Evolutionary conservation across 306 rosid species (phyloP), one percentile per base, ranked within the genome.

Genomic region (Fragaria nilgerrensis): DNA sequence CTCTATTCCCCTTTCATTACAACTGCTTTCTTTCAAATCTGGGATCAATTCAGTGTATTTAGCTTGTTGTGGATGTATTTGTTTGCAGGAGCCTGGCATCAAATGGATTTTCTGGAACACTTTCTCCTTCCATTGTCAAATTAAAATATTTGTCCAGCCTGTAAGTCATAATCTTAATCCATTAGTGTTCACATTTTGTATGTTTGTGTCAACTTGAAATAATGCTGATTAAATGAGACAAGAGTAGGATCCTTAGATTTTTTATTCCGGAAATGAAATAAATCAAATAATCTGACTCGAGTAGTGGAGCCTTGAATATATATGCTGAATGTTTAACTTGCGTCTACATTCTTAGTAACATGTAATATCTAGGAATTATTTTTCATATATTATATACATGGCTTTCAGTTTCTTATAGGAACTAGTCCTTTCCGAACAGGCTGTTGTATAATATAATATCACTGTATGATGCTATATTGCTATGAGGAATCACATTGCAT

Each of bases 41-140:
- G 7, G 0, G 13, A 25, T 48, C 8, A n/a, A 66, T 79, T 36
- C 49, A 27, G 69, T 79, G 39, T 43, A 77, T 69, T 84, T 82
- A 73, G 64, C 77, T 73, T 87, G 77, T 43, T 87, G 77, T 43
- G 32, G 47, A 44, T 79, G 45, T 53, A 49, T 74, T 50, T 36
- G 72, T 80, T 77, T 86, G 80, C 95, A 95, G 98, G 93, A 82
- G 91, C 80, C 69, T 95, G 83, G 87, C 81, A 74, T 92, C 97
- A 7, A 72, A 75, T 67, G 97, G 96, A 87, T 83, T 89, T 83
- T 75, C 95, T 41, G 98, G 98, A 85, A 87, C 88, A 22, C 89
- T 92, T 58, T 89, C 97, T 75, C 93, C 89, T 43, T 90, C 96
- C 23, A 88, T 95, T 84, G 75, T 89, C 43, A 90, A 83, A 71